These are phyloP conservation scores for Fusarium azukiicola DNA, from an alignment of 2,329 filamentous ascomycete species.

Conservation along the genomic window DNA sequence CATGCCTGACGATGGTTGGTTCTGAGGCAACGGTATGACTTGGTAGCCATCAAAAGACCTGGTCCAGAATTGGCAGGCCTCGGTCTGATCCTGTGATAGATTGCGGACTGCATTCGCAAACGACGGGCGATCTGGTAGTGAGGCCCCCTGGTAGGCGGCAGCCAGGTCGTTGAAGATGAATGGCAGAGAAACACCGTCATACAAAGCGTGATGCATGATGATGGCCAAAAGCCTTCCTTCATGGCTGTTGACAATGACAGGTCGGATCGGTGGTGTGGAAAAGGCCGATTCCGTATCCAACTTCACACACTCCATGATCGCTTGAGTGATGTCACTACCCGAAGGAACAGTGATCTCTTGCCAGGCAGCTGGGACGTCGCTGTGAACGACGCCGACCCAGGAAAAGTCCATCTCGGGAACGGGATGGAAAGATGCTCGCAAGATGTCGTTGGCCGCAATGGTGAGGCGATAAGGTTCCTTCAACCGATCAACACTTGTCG, in stretches of 20 bases:
- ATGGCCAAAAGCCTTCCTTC: conserved; percentile 8
- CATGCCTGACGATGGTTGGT: background rate
- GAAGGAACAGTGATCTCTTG: conserved; percentile 6
- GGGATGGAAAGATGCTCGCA: conserved; percentile 12
- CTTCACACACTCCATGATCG: background rate
- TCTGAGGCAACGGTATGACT: background rate
- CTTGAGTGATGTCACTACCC: background rate
- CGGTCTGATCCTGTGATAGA: background rate
- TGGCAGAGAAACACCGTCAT: conserved; percentile 10
- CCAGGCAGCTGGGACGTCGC: background rate
- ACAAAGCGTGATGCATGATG: conserved; percentile 13
- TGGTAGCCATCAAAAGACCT: conserved; percentile 6
- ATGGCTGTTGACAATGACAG: background rate
- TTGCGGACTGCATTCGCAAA: conserved; percentile 2
- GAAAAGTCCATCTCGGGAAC: background rate
- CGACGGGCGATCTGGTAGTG: background rate
- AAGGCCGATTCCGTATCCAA: conserved; percentile 12
- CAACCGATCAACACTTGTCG: conserved; percentile 14
- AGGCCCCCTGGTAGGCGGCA: conserved; percentile 2
- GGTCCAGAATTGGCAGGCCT: conserved; percentile 13
- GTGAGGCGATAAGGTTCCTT: conserved; percentile 12
- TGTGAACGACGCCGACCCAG: conserved; percentile 9
- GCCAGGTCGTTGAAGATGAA: conserved; percentile 12
- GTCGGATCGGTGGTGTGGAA: conserved; percentile 2
- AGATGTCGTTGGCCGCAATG: background rate